A percentile compares a stretch with the other conserved stretches of the same genome.
Conservation (phyloP, 2,329 filamentous ascomycete genomes). For the Dichotomopilus funicola region DNA sequence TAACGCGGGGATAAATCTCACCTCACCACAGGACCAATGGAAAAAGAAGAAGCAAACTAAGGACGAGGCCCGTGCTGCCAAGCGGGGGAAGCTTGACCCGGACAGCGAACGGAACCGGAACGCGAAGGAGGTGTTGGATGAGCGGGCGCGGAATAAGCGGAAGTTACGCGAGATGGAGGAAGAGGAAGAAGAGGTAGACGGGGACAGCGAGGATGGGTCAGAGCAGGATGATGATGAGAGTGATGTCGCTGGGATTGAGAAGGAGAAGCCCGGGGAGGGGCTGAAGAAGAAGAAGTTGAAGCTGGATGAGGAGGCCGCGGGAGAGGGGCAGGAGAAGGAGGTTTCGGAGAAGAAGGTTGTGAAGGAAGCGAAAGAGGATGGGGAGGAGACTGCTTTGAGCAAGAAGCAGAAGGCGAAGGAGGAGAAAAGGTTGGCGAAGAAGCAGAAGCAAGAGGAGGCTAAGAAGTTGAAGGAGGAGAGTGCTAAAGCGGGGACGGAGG, state of each 20-base stretch:
- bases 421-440: slow-evolving; percentile 44
- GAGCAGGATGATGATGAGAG: slow-evolving; percentile 35
- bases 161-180: slow-evolving; percentile 62
- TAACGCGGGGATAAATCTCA: slow-evolving; percentile 4
- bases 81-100: slow-evolving; percentile 84
- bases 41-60: slow-evolving; percentile 93
- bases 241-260: slow-evolving; percentile 46
- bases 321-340: slow-evolving; percentile 28
- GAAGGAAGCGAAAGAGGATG: slow-evolving; percentile 22
- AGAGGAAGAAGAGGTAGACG: slow-evolving; percentile 41
- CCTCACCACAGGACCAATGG: slow-evolving; percentile 73
- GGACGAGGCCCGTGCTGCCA: slow-evolving; percentile 73
- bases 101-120: slow-evolving; percentile 73
- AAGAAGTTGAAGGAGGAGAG: slow-evolving; percentile 24
- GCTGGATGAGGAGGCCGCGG: slow-evolving; percentile 38
- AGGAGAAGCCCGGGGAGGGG: slow-evolving; percentile 58
- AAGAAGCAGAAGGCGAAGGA: slow-evolving; percentile 38
- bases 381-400: slow-evolving; percentile 9
- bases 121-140: slow-evolving; percentile 89
- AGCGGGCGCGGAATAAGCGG: slow-evolving; percentile 68
- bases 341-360: slow-evolving; percentile 49
- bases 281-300: slow-evolving; percentile 39
- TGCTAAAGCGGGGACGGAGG: slow-evolving; percentile 12
- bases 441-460: slow-evolving; percentile 38
- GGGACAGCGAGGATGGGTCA: slow-evolving; percentile 38